phyloP scores from a whole-genome alignment of 257 asterid species.

The Ligustrum vulgare region DNA sequence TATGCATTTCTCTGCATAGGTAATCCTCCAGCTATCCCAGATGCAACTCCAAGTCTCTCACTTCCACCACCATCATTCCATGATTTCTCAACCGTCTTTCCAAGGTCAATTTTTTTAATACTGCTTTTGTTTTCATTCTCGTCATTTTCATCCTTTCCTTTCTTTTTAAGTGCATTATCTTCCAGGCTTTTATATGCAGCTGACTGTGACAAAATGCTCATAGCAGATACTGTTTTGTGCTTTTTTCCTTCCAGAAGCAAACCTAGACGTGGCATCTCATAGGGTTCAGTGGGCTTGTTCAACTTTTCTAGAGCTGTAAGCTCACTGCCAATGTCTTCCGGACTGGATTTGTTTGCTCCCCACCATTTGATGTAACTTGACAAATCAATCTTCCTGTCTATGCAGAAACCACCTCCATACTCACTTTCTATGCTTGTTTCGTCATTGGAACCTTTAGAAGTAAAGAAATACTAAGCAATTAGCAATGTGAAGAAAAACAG shows the following conservation, averaged over 20 bases:
- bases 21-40: conserved; percentile 61
- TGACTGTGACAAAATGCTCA: conserved; percentile 75
- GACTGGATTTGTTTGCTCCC: conserved; percentile 63
- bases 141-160: conserved; percentile 66
- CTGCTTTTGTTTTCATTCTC: conserved; percentile 72
- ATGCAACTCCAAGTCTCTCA: conserved; percentile 59
- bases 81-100: conserved; percentile 63
- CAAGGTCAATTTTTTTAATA: conserved; percentile 47
- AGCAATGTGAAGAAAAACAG: conserved; percentile 15
- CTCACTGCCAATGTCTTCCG: conserved; percentile 71
- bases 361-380: conserved; percentile 95
- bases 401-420: conserved; percentile 57
- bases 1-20: conserved; percentile 56
- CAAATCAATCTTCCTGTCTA: conserved; percentile 85
- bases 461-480: conserved; percentile 23
- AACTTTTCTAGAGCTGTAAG: conserved; percentile 64
- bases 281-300: conserved; percentile 72
- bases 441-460: conserved; percentile 54
- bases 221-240: conserved; percentile 63
- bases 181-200: conserved; percentile 78
- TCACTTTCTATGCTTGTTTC: conserved; percentile 63
- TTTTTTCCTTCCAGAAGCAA: conserved; percentile 56
- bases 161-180: conserved; percentile 65
- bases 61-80: conserved; percentile 56
- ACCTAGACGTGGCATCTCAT: conserved; percentile 91